Evolutionary conservation across 371 early-diverging fungal genomes (phyloP), one percentile per base, ranked within the genome.

Genomic region (Ecytonucleospora hepatopenaei): DNA sequence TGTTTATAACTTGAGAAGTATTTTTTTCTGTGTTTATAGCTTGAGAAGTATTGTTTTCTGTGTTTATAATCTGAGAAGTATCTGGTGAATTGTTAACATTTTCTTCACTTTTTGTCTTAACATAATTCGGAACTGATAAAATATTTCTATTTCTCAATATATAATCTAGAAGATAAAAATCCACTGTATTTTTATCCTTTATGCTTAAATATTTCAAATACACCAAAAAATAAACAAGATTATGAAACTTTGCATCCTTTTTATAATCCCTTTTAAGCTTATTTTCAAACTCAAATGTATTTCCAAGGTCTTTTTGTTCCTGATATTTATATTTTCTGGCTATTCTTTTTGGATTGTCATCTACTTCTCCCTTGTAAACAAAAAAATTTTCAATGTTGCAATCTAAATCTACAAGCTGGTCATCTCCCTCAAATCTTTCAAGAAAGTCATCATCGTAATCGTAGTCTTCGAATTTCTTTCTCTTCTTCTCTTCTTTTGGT

Each of bases 381-480:
- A 77, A 77, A 63, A 77, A 77, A 51, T 77, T 69, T 24, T 61
- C 57, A 0, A 77, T n/a, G 0, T 62, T 64, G 32, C 68, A 65
- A 28, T 76, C 76, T 26, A 76, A 46, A 16, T 73, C 65, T 27
- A 76, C 76, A 17, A 40, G 28, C n/a, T 67, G 61, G 26, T 28
- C 24, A 56, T 76, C 76, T 15, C 71, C 73, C 40, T 76, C 76
- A 51, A 73, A 63, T 2, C 62, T 27, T 32, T 77, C 77, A 32
- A 77, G 67, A 32, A 77, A 71, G 15, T 57, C 51, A 57, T 77
- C 77, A 19, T 62, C 59, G 28, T 71, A 73, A 57, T 77, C 77
- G 54, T 73, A 73, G 0, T 73, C 74, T 26, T 77, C 77, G 1
- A 62, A n/a, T 27, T 58, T 48, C 46, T 48, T 27, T 46, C 77